phyloP scores from a whole-genome alignment of 2,329 filamentous ascomycete genomes.

The Penicillium crustosum region DNA sequence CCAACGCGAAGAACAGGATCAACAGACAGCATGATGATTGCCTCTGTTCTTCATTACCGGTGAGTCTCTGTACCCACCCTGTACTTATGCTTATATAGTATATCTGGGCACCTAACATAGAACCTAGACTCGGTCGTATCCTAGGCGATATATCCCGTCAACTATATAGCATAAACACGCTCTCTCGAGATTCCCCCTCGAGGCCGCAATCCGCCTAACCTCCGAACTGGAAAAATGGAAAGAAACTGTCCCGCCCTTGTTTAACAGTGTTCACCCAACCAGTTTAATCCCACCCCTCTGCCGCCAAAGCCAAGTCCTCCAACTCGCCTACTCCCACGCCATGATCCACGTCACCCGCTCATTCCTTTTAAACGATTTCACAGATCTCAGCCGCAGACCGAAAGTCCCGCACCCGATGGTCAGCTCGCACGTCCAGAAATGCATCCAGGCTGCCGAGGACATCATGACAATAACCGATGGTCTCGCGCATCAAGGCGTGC shows the following conservation, averaged over 20 bases:
- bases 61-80: constrained; percentile 11
- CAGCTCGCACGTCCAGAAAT: constrained; percentile 43
- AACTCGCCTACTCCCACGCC: constrained; percentile 40
- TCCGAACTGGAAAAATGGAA: constrained; percentile 40
- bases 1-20: constrained; percentile 35
- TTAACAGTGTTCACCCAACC: constrained; percentile 38
- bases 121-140: constrained; percentile 51
- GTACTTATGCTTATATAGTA: background rate
- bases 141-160: constrained; percentile 49
- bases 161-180: constrained; percentile 40
- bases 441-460: constrained; percentile 45
- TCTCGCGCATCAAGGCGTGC: constrained; percentile 36
- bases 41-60: constrained; percentile 41
- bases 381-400: constrained; percentile 35
- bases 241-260: constrained; percentile 36
- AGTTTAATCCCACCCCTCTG: constrained; percentile 41
- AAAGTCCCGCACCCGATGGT: constrained; percentile 33
- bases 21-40: constrained; percentile 42
- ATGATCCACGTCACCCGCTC: constrained; percentile 42
- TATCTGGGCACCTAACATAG: background rate
- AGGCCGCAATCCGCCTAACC: constrained; percentile 36
- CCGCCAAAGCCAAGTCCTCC: constrained; percentile 41
- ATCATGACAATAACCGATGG: constrained; percentile 39
- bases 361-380: constrained; percentile 40
- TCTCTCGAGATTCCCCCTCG: constrained; percentile 33